Evolutionary conservation across 257 asterid species (phyloP).

Genomic region (Solanum pinnatisectum): DNA sequence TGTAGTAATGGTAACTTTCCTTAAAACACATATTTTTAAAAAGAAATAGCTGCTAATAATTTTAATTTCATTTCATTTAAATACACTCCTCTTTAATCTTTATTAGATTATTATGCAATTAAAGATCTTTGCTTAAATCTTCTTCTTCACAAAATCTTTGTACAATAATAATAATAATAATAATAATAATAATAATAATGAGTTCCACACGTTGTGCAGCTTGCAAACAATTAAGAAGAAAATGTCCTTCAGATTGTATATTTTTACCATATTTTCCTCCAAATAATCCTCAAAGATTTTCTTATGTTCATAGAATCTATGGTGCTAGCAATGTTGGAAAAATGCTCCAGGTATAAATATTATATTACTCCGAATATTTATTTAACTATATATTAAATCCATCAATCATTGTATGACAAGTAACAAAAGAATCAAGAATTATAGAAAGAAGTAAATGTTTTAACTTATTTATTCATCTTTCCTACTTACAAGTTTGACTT

Average conservation of each 20-base stretch:
- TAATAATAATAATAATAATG: background rate
- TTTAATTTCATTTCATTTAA: background rate
- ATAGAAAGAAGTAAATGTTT: background rate
- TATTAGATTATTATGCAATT: background rate
- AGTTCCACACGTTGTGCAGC: background rate
- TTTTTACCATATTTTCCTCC: background rate
- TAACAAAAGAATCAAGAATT: background rate
- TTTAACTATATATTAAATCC: background rate
- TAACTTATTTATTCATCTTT: too few relatives aligned
- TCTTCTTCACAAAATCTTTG: background rate
- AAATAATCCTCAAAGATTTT: slow-evolving; percentile 1
- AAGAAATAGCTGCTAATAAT: background rate
- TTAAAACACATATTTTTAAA: background rate
- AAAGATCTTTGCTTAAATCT: background rate
- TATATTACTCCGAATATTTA: background rate
- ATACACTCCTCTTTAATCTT: background rate
- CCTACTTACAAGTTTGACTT: background rate
- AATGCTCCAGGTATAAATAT: background rate
- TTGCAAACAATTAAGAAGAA: background rate
- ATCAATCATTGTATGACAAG: background rate
- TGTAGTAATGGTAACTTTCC: background rate
- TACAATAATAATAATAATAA: background rate
- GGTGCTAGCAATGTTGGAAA: background rate
- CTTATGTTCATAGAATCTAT: background rate
- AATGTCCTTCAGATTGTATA: background rate